Base-by-base conservation (phyloP, 2,329 filamentous ascomycete species). In the Cladosporium sp. region DNA sequence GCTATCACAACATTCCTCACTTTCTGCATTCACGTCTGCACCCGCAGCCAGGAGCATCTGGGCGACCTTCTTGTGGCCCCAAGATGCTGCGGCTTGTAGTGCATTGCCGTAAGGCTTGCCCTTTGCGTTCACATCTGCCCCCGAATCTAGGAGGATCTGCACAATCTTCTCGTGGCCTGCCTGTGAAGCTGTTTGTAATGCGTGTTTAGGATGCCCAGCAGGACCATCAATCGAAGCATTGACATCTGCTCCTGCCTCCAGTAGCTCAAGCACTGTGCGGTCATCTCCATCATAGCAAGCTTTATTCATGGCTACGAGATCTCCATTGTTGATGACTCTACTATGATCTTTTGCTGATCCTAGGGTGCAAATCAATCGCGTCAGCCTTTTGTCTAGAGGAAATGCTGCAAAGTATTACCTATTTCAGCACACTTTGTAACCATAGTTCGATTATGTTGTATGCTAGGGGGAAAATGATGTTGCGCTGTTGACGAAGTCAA, bases 71-170 rank as follows among this genome's bases (percentile, higher is more conserved):
- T 24, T 47, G 32, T 56, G 17, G 22, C 61, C 59, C 22, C 28
- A 9, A 6, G 2, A 25, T 19, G 56, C 52, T 40, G 65, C 64
- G n/a, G 40, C 58, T 40, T 62, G 56, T 15, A 65, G 50, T 22
- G 63, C 62, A 32, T 19, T 8, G 6, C 61, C 61, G 57, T 65
- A 15, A 61, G 34, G 36, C 61, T 36, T 24, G 54, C 60, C 13
- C 47, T 34, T 19, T 17, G 53, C 49, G 47, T 63, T 54, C 20
- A 62, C 45, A 24, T 62, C 36, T 34, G 54, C 60, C 10, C 55
- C 59, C 8, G 22, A 22, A 3, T 58, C 44, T 6, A 61, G 24
- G 10, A 62, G 56, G 15, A 61, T n/a, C 45, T 61, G 22, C 13
- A 58, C 58, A 36, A 54, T 54, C 13, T 54, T 35, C 20, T 35